Evolutionary conservation across 2,329 filamentous ascomycete genomes (phyloP), one percentile per base, ranked within the genome.

Genomic region (Xylariaceae sp.): DNA sequence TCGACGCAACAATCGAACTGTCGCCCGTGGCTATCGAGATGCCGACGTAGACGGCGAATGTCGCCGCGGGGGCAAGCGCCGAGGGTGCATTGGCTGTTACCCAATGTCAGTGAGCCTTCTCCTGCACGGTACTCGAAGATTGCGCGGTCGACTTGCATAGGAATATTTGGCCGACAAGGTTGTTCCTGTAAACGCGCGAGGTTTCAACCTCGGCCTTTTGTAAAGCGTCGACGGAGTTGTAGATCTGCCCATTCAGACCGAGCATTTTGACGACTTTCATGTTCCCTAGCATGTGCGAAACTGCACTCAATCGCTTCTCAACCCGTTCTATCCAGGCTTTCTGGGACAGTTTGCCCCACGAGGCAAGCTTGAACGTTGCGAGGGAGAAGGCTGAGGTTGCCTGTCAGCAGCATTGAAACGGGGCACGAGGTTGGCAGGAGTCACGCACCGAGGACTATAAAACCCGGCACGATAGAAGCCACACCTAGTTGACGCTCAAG

Each of bases 191-290:
- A 15, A 6, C 5, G 6, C 12, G 15, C 5, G 27, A 29, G 8
- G 27, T 29, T 6, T 18, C 5, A 8, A 29, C 18, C 27, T 29
- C 27, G 6, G 5, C 14, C 18, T 5, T 7, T 6, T 15, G 13
- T 5, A n/a, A 5, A 4, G 6, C 5, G 6, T 29, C 12, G 5
- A 29, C 18, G 5, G 12, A 7, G 11, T 7, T 8, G 5, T n/a
- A 29, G 12, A 29, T 18, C 13, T 16, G 5, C 6, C 15, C 16
- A 15, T n/a, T 5, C 15, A 29, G 12, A 4, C 27, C 27, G 5
- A 29, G 27, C 27, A 29, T 29, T 15, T 29, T 16, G 12, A 29
- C 27, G 7, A 6, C 27, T 17, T 29, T 29, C 15, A 29, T 29
- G 15, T n/a, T 15, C 15, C 18, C 15, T 10, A 29, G 15, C 15